Evolutionary conservation across 176 grass and related monocot species (phyloP).

Genomic region (Pontederia paniculata): DNA sequence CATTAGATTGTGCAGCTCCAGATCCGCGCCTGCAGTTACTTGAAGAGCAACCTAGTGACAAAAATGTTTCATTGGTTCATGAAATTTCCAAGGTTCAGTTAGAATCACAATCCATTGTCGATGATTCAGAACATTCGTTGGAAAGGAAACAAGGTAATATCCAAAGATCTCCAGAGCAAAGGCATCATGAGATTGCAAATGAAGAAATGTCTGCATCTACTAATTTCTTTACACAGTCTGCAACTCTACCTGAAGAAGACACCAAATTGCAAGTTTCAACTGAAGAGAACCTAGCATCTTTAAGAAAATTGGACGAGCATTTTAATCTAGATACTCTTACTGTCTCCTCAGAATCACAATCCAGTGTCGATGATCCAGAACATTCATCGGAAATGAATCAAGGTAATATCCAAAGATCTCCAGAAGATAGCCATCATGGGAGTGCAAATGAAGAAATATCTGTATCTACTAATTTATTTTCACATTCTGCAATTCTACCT

Average conservation of each 20-base stretch:
- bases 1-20: no score
- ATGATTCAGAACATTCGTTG: neutral
- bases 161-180: neutral
- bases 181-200: neutral
- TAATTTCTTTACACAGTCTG: neutral
- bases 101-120: no score
- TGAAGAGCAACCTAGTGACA: no score
- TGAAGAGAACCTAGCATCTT: no score
- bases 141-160: neutral
- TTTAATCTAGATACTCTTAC: no score
- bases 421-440: neutral
- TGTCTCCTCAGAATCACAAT: no score
- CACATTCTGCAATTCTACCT: slow-evolving; percentile 1
- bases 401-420: neutral
- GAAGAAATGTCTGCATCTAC: neutral
- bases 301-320: no score
- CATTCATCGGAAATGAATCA: neutral
- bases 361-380: neutral
- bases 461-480: neutral
- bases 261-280: no score
- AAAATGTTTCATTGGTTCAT: no score
- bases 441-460: neutral
- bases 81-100: no score
- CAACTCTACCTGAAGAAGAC: slow-evolving; percentile 1
- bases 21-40: no score